Evolutionary conservation across 1,284 basidiomycete species (phyloP).

Genomic region (Microbotryum scabiosae): DNA sequence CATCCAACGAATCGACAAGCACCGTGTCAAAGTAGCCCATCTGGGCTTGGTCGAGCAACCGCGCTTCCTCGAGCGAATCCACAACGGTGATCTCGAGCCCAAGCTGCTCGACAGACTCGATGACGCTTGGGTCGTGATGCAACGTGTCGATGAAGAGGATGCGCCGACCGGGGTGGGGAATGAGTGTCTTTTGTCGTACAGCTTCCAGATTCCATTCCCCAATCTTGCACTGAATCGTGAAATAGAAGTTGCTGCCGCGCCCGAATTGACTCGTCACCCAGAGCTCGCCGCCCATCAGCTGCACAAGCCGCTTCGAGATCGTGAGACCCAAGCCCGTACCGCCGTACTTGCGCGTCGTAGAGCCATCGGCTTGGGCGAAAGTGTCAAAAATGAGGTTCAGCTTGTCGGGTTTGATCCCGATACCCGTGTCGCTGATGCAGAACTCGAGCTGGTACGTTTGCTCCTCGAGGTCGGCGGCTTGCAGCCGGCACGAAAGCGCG

Average conservation of each 20-base stretch:
- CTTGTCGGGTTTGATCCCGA: constrained; percentile 98
- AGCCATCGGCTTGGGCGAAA: constrained; percentile 92
- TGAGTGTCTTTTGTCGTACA: constrained; percentile 33
- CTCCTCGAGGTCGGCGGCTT: constrained; percentile 56
- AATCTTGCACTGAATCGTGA: constrained; percentile 66
- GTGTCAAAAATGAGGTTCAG: constrained; percentile 98
- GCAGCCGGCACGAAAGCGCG: constrained; percentile 72
- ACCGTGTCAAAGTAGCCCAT: constrained; percentile 89
- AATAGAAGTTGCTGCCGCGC: constrained; percentile 93
- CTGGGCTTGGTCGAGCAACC: constrained; percentile 43
- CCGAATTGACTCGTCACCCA: constrained; percentile 90
- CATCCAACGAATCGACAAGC: constrained; percentile 76
- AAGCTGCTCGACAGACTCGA: constrained; percentile 67
- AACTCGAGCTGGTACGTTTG: constrained; percentile 85
- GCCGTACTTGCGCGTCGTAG: constrained; percentile 70
- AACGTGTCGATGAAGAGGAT: constrained; percentile 86
- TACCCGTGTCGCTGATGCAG: constrained; percentile 95
- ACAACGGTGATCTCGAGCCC: constrained; percentile 73
- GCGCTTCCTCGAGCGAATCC: constrained; percentile 65
- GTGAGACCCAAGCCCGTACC: constrained; percentile 89
- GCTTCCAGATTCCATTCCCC: constrained; percentile 33
- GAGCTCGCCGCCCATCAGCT: constrained; percentile 95
- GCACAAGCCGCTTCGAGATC: constrained; percentile 69
- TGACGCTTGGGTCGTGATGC: constrained; percentile 65
- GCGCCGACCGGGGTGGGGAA: constrained; percentile 47